A percentile compares a stretch with the other conserved stretches of the same genome.
These are phyloP conservation scores for Amyloporia xantha DNA, from an alignment of 768 basidiomycete genomes.

Conservation along the genomic window DNA sequence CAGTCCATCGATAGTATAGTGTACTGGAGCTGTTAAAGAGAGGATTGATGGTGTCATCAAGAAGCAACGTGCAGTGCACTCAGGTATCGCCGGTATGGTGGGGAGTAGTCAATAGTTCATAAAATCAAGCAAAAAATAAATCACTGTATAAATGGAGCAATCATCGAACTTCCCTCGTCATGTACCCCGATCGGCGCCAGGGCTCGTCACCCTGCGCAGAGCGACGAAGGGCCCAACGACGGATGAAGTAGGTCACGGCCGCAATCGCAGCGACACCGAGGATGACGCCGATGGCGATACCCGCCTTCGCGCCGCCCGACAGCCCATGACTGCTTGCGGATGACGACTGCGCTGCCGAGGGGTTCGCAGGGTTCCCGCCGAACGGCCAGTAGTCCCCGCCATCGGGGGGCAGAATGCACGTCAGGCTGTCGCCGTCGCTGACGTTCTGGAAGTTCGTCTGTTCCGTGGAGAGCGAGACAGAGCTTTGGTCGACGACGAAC, in stretches of 20 bases:
- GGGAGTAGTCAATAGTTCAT: too few species aligned
- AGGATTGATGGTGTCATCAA: too few species aligned
- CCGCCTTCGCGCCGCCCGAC: conserved; percentile 35
- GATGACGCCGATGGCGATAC: conserved; percentile 47
- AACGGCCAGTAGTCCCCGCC: conserved; percentile 73
- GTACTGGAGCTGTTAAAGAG: too few species aligned
- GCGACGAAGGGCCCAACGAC: conserved; percentile 39
- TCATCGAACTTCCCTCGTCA: too few species aligned
- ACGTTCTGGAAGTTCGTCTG: conserved; percentile 51
- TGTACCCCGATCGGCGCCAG: too few species aligned
- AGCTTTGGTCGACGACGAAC: conserved; percentile 49
- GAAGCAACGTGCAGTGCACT: too few species aligned
- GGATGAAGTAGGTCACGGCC: conserved; percentile 38
- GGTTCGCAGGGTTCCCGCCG: conserved; percentile 40
- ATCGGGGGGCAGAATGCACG: conserved; percentile 60
- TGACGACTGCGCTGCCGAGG: conserved; percentile 19
- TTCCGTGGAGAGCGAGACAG: conserved; percentile 32
- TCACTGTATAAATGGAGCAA: too few species aligned
- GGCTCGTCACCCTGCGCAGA: background rate
- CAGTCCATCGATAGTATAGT: too few species aligned
- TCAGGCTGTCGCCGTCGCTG: conserved; percentile 49
- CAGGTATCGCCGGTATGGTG: too few species aligned
- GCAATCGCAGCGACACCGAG: conserved; percentile 38
- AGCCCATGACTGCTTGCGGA: conserved; percentile 16
- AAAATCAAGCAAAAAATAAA: too few species aligned